Percentiles rank a stretch among this genome's conserved stretches.
These are phyloP conservation scores for Populus nigra DNA, from an alignment of 345 rosid genomes.

Conservation along the genomic window DNA sequence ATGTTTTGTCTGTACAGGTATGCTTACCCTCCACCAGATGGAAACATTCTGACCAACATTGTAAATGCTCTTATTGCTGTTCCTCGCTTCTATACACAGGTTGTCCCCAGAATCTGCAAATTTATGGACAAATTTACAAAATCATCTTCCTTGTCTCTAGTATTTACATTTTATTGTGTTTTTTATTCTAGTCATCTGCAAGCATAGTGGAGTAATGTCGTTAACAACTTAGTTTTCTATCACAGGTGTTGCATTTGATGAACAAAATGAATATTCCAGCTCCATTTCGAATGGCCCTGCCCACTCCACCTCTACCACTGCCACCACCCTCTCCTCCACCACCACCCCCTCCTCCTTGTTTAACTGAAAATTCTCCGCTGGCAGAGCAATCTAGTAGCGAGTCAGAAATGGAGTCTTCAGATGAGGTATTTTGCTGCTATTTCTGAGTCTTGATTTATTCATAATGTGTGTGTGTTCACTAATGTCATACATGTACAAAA, in stretches of 20 bases:
- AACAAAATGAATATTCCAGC: conserved; percentile 99
- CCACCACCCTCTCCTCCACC: conserved; percentile 41
- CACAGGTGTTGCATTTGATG: conserved; percentile 91
- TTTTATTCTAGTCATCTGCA: conserved; percentile 3
- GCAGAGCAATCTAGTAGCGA: conserved; percentile 69
- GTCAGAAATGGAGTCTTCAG: conserved; percentile 89
- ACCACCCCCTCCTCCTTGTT: conserved; percentile 42
- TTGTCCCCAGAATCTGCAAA: conserved; percentile 26
- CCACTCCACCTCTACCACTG: conserved; percentile 86
- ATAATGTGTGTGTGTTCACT: neutral
- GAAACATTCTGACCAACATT: conserved; percentile 91
- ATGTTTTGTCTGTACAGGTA: conserved; percentile 52
- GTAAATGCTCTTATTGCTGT: conserved; percentile 95
- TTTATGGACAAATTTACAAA: neutral
- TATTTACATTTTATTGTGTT: neutral
- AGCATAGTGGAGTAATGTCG: neutral
- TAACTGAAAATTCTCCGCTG: conserved; percentile 31
- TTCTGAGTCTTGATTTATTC: neutral
- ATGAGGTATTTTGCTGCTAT: conserved; percentile 48
- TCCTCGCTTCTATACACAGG: conserved; percentile 95
- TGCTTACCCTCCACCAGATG: conserved; percentile 96
- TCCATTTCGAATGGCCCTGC: conserved; percentile 89
- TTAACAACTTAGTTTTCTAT: conserved; percentile 5
- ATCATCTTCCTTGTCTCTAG: neutral
- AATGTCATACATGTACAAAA: neutral